phyloP scores from a whole-genome alignment of 2,329 filamentous ascomycete species.

The Monilinia fructigena region DNA sequence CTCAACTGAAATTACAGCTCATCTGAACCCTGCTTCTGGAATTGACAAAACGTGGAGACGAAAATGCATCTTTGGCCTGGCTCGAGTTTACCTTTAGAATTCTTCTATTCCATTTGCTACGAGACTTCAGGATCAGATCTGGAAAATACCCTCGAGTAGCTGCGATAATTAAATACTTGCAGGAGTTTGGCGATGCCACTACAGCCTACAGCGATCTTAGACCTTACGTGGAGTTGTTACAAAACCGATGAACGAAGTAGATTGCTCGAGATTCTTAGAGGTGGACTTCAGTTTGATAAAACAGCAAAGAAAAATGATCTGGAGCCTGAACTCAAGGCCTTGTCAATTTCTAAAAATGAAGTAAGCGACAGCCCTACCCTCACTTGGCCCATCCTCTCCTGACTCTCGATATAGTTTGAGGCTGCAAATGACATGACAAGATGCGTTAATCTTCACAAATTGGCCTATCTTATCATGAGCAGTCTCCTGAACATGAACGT shows the following conservation, averaged over 20 bases:
- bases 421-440: constrained; percentile 29
- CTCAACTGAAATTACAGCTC: constrained; percentile 35
- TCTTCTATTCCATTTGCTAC: constrained; percentile 18
- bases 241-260: constrained; percentile 28
- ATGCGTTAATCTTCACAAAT: constrained; percentile 35
- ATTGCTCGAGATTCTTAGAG: constrained; percentile 25
- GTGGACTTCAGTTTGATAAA: constrained; percentile 17
- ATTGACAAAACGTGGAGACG: constrained; percentile 41
- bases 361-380: background rate
- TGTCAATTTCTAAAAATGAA: constrained; percentile 16
- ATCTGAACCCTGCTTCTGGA: constrained; percentile 36
- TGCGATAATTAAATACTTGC: constrained; percentile 35
- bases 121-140: constrained; percentile 11
- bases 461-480: constrained; percentile 35
- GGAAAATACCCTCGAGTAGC: constrained; percentile 22
- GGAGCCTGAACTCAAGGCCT: background rate
- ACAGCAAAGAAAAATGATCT: background rate
- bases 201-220: constrained; percentile 39
- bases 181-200: constrained; percentile 36
- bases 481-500: constrained; percentile 33
- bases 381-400: background rate
- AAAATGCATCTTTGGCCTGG: constrained; percentile 39
- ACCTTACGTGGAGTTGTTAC: constrained; percentile 32
- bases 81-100: constrained; percentile 32
- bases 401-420: constrained; percentile 11